Base-by-base conservation (phyloP, 2,329 filamentous ascomycete genomes). In the Colletotrichum phormii region DNA sequence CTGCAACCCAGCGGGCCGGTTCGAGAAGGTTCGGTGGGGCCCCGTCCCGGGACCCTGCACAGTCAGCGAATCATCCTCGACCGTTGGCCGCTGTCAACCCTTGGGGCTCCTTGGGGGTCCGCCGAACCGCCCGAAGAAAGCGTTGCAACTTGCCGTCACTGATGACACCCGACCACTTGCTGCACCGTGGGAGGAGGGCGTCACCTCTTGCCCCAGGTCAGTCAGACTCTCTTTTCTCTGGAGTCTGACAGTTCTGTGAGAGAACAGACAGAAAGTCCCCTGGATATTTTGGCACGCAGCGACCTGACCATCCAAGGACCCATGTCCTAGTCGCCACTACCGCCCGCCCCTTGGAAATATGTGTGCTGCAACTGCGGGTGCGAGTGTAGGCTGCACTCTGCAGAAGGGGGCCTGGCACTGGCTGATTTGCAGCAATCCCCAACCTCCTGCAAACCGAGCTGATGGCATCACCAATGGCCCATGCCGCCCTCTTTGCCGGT, bases 1-100 rank as follows among this genome's bases (percentile, higher is more conserved):
- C 54, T 66, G 60, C 74, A 65, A 64, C 69, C 73, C 75, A 71
- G 64, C 75, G 49, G 75, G 57, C 71, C 68, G 77, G 77, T 85
- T 85, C 84, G 84, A 83, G 84, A 85, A 85, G 81, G 77, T 85
- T 85, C 83, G 81, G 82, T 85, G 83, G 83, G 81, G 77, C 79
- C 57, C 55, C 42, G 65, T 64, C 54, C 58, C 62, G 61, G 51
- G 29, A 71, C 65, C 71, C 66, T 72, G 66, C 37, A 35, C 8
- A 29, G 6, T 2, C 8, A 12, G 8, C 71, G 61, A 72, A 73
- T 73, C 67, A 71, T 22, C 12, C 0, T 29, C 24, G 18, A 22
- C 33, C 31, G 15, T 35, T 37, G 62, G 7, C 68, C 29, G 59
- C 46, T 64, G 69, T 67, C 59, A 74, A 42, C 58, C 42, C 31